Percentiles rank a stretch among this genome's conserved stretches.
phyloP scores from a whole-genome alignment of 805 yeast genomes.

The Ogataea thermomethanolica region DNA sequence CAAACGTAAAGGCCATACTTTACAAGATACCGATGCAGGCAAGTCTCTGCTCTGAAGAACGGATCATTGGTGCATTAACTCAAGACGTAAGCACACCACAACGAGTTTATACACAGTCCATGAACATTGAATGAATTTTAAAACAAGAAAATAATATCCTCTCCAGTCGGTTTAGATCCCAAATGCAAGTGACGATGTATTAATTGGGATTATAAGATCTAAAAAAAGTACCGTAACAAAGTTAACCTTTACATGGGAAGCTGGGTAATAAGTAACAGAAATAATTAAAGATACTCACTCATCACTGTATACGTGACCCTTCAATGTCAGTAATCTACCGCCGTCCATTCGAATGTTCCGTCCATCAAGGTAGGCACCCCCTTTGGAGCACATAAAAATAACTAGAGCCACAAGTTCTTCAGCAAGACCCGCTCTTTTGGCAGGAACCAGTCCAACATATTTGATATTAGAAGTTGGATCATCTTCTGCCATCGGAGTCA shows the following conservation, averaged over 20 bases:
- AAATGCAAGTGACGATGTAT: no score
- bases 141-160: no score
- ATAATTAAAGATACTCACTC: constrained; percentile 11
- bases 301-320: constrained; percentile 25
- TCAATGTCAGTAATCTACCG: constrained; percentile 21
- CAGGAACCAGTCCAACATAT: constrained; percentile 20
- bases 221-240: no score
- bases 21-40: constrained; percentile 33
- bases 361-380: constrained; percentile 26
- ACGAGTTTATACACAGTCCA: no score
- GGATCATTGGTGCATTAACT: constrained; percentile 30
- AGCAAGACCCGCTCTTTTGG: constrained; percentile 19
- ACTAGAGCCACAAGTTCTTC: constrained; percentile 24
- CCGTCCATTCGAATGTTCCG: constrained; percentile 26
- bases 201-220: no score
- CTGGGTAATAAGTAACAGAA: no score
- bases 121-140: no score
- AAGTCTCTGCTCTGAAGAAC: constrained; percentile 26
- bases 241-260: no score
- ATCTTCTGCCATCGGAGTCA: constrained; percentile 22
- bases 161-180: no score
- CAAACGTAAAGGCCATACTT: constrained; percentile 31
- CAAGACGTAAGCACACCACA: constrained; percentile 26
- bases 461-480: constrained; percentile 23
- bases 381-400: constrained; percentile 20